These are phyloP conservation scores for Cryptococcus hybrid DNA, from an alignment of 1,284 basidiomycete species.

Conservation along the genomic window DNA sequence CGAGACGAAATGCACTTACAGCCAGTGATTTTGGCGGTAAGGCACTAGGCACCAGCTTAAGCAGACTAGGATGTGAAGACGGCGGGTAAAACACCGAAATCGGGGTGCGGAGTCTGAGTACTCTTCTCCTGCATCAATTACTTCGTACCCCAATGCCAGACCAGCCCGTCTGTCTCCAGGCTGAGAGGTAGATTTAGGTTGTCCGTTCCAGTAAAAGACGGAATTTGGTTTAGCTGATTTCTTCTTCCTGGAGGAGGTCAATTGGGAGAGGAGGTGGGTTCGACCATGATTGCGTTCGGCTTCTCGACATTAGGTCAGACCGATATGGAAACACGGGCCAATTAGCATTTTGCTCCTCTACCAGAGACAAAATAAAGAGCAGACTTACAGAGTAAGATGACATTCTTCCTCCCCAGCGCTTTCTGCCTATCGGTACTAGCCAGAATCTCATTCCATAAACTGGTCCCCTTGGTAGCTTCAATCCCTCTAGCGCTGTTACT, in stretches of 20 bases:
- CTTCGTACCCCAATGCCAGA: constrained; percentile 84
- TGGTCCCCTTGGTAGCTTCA: neutral
- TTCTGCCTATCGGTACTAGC: constrained; percentile 80
- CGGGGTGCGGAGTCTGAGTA: constrained; percentile 73
- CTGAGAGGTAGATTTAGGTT: neutral
- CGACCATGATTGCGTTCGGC: constrained; percentile 53
- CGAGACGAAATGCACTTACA: constrained; percentile 20
- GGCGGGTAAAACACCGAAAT: constrained; percentile 87
- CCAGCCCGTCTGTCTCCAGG: constrained; percentile 51
- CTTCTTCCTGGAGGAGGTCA: constrained; percentile 5
- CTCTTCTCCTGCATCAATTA: constrained; percentile 79
- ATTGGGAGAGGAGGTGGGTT: constrained; percentile 15
- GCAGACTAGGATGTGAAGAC: constrained; percentile 69
- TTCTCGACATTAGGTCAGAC: constrained; percentile 61
- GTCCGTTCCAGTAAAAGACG: neutral
- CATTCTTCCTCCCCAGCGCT: constrained; percentile 69
- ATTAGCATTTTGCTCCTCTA: neutral
- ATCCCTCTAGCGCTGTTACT: neutral
- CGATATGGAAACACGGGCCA: neutral
- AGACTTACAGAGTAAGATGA: constrained; percentile 75
- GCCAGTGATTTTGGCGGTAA: constrained; percentile 59
- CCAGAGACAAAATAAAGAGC: constrained; percentile 14
- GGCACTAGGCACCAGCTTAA: constrained; percentile 76
- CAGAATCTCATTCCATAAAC: constrained; percentile 83
- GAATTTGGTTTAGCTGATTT: constrained; percentile 35